Percentiles rank a stretch among this genome's conserved stretches.
Conservation (phyloP, 306 rosid species). For the Datisca glomerata region DNA sequence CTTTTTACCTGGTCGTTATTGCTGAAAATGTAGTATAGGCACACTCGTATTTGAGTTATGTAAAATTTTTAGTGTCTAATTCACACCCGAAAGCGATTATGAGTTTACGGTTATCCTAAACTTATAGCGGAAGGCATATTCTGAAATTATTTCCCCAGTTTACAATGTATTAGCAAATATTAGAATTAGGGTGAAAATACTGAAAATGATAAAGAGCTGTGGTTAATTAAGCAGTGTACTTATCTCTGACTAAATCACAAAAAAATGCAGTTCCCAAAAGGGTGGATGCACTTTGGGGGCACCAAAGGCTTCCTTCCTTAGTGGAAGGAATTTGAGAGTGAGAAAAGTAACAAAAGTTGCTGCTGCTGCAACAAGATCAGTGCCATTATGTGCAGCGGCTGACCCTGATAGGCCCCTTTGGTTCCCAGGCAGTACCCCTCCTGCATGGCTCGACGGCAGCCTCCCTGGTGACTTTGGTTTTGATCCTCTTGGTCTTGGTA, state of each 20-base stretch:
- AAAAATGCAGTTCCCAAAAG: conserved; percentile 59
- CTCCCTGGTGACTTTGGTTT: conserved; percentile 80
- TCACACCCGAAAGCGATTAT: too few relatives aligned
- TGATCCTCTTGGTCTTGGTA: conserved; percentile 70
- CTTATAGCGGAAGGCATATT: too few relatives aligned
- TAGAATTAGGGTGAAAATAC: too few relatives aligned
- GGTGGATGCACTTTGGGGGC: conserved; percentile 22
- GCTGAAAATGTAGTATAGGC: background rate
- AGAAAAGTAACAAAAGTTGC: conserved; percentile 10
- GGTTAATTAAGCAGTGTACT: too few relatives aligned
- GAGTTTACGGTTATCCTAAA: too few relatives aligned
- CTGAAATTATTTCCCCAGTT: too few relatives aligned
- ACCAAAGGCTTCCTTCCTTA: conserved; percentile 26
- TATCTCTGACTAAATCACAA: too few relatives aligned
- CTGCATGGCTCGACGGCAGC: conserved; percentile 72
- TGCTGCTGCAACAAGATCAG: conserved; percentile 10
- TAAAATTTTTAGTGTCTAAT: too few relatives aligned
- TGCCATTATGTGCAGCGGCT: conserved; percentile 31
- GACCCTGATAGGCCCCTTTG: conserved; percentile 59
- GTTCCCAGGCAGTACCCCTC: conserved; percentile 73
- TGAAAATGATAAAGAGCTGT: too few relatives aligned
- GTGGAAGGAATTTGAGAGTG: conserved; percentile 47
- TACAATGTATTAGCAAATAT: too few relatives aligned
- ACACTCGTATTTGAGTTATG: background rate
- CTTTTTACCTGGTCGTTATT: too few relatives aligned